phyloP scores from a whole-genome alignment of 345 rosid species.

The Populus alba region DNA sequence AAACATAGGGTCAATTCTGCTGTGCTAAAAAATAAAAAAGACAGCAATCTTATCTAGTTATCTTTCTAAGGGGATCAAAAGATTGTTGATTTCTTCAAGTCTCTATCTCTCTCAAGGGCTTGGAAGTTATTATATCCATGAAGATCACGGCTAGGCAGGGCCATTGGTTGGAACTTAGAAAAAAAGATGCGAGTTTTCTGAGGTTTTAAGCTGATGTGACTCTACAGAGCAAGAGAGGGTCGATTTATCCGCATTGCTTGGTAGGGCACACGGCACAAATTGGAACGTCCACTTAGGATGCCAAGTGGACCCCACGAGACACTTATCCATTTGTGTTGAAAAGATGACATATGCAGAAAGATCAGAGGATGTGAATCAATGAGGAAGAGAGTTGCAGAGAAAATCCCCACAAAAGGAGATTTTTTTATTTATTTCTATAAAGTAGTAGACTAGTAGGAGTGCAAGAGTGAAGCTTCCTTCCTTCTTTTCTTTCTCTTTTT shows the following conservation, averaged over 20 bases:
- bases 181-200: background rate
- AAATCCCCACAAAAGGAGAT: slow-evolving; percentile 10
- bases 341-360: background rate
- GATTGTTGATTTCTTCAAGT: slow-evolving; percentile 20
- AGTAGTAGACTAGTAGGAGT: background rate
- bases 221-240: slow-evolving; percentile 13
- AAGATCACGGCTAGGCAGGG: slow-evolving; percentile 12
- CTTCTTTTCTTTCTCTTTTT: background rate
- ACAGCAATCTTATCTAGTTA: slow-evolving; percentile 40
- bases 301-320: slow-evolving; percentile 44
- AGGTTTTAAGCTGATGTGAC: slow-evolving; percentile 14
- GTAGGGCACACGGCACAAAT: slow-evolving; percentile 6
- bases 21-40: too few relatives aligned
- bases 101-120: background rate
- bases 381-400: slow-evolving; percentile 10
- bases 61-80: slow-evolving; percentile 22
- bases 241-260: slow-evolving; percentile 24
- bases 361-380: slow-evolving; percentile 10
- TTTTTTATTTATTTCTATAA: background rate
- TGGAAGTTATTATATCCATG: background rate
- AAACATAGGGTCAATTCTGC: too few relatives aligned
- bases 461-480: background rate
- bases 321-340: slow-evolving; percentile 40
- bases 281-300: slow-evolving; percentile 31
- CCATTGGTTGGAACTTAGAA: slow-evolving; percentile 9